Evolutionary conservation across 306 rosid species (phyloP), one percentile per base, ranked within the genome.

Genomic region (Fragaria nilgerrensis): DNA sequence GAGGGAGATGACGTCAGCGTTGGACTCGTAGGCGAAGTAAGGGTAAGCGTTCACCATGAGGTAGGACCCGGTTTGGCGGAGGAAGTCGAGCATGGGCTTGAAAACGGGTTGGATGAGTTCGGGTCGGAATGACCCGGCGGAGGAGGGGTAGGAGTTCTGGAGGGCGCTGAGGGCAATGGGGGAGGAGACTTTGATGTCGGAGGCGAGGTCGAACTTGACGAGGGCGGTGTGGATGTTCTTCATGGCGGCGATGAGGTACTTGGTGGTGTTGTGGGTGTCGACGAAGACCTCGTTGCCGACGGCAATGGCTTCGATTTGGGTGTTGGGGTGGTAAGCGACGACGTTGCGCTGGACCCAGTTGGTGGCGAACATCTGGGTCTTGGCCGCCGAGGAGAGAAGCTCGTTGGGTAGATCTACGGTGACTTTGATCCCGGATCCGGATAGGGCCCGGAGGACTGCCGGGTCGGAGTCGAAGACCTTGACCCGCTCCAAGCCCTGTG

Each of bases 1-100:
- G 1, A 92, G 45, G 2, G 99, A 75, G 80, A 96, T 92, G 22
- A 92, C 98, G 61, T 96, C 92, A 43, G 97, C 75, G 52, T 96
- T 96, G 0, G 99, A 89, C 85, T 92, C 99, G 69, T 89, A 96
- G 0, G 99, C 99, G 75, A 96, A 96, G 36, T 92, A 96, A 0
- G 99, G 99, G 81, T 96, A 96, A 1, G 91, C 97, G 44, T 96
- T 96, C 0, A 96, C 98, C 99, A 96, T 96, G 20, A 96, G 90
- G 77, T 76, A 88, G 0, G 99, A 96, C 50, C 96, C 94, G 0
- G 99, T 91, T 72, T 86, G 79, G 17, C 92, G 96, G 32, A 96
- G 90, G 50, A 96, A 96, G 0, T 81, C 89, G 32, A 96, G 70
- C 87, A 96, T 82, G 49, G 98, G 99, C 20, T 81, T 82, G 68